Percentiles rank a stretch among this genome's conserved stretches.
These are phyloP conservation scores for Globisporangium solare DNA, from an alignment of 352 stramenopile genomes.

Conservation along the genomic window DNA sequence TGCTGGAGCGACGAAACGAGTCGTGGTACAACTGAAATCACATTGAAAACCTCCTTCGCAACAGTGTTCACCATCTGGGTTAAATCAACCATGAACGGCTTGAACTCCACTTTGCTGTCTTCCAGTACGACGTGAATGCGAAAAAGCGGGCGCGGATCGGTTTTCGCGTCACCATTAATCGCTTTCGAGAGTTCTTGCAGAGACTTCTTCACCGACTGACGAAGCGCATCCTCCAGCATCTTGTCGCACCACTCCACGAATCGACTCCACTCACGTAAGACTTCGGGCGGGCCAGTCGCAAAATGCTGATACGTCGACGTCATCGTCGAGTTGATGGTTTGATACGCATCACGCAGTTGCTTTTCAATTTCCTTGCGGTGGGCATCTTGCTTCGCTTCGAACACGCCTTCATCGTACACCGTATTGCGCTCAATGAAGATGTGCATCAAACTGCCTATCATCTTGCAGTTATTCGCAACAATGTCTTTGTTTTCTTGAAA, in stretches of 20 bases:
- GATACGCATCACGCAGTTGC: slow-evolving; percentile 69
- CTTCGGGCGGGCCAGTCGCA: slow-evolving; percentile 77
- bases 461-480: slow-evolving; percentile 86
- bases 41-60: slow-evolving; percentile 94
- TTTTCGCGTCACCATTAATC: slow-evolving; percentile 93
- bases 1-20: slow-evolving; percentile 56
- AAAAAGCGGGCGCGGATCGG: slow-evolving; percentile 89
- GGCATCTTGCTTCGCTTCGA: slow-evolving; percentile 89
- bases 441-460: slow-evolving; percentile 84
- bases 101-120: slow-evolving; percentile 91
- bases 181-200: slow-evolving; percentile 92
- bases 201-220: slow-evolving; percentile 92
- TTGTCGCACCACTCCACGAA: slow-evolving; percentile 90
- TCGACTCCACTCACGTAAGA: slow-evolving; percentile 91
- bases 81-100: slow-evolving; percentile 91
- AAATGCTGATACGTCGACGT: slow-evolving; percentile 92
- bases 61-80: slow-evolving; percentile 94
- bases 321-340: slow-evolving; percentile 88
- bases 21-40: slow-evolving; percentile 89
- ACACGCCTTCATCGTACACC: slow-evolving; percentile 92
- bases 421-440: slow-evolving; percentile 93
- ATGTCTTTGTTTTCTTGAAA: slow-evolving; percentile 90
- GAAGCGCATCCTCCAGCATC: slow-evolving; percentile 87
- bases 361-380: slow-evolving; percentile 84
- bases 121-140: slow-evolving; percentile 92